Conservation (phyloP, 441 rosid genomes). For the Oxalis stricta region DNA sequence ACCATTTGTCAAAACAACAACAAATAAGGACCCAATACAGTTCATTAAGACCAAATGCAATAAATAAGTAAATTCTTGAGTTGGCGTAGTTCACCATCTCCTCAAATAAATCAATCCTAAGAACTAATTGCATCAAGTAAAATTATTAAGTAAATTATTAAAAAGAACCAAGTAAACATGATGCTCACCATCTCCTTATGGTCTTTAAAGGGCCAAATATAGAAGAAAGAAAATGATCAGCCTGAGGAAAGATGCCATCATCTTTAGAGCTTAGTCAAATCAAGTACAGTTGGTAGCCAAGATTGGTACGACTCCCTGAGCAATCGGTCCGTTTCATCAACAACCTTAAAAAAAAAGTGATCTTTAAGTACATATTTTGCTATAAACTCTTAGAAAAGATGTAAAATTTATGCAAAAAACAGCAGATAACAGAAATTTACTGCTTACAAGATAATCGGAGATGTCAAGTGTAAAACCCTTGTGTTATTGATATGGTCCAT, state of each 20-base stretch:
- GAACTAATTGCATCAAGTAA: background rate
- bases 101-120: too few relatives aligned
- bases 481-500: constrained; percentile 87
- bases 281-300: constrained; percentile 90
- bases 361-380: constrained; percentile 12
- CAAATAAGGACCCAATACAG: background rate
- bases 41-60: background rate
- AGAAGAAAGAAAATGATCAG: constrained; percentile 18
- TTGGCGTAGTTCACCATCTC: too few relatives aligned
- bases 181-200: constrained; percentile 67
- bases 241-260: constrained; percentile 23
- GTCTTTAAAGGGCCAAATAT: constrained; percentile 54
- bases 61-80: background rate
- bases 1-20: constrained; percentile 4
- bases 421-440: constrained; percentile 86
- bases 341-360: constrained; percentile 48
- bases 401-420: too few relatives aligned
- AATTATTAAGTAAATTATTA: too few relatives aligned
- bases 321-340: constrained; percentile 89
- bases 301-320: constrained; percentile 92
- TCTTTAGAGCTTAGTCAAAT: constrained; percentile 29
- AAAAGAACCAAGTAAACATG: background rate
- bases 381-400: background rate
- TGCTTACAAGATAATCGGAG: too few relatives aligned
- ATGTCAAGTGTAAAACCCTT: constrained; percentile 85